Percentiles rank a stretch among this genome's conserved stretches.
phyloP scores from a whole-genome alignment of 2,329 filamentous ascomycete species.

The Penicillium fuscoglaucum region DNA sequence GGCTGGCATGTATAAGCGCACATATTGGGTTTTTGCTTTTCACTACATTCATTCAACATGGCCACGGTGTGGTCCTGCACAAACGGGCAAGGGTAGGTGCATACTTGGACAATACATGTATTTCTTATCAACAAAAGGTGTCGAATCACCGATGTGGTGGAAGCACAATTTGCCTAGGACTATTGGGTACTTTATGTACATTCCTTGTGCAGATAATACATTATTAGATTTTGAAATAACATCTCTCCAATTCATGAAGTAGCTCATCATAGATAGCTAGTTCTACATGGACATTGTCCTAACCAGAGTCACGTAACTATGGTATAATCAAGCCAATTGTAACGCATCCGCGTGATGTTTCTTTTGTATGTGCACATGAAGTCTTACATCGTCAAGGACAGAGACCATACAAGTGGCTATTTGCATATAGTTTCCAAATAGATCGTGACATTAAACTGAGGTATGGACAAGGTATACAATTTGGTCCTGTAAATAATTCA shows the following conservation, averaged over 20 bases:
- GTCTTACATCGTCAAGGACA: neutral
- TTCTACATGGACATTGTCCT: neutral
- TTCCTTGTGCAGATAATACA: neutral
- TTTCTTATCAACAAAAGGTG: neutral
- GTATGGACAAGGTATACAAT: constrained; percentile 7
- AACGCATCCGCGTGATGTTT: too few species aligned
- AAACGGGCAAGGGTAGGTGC: neutral
- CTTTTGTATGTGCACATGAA: neutral
- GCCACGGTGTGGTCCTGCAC: neutral
- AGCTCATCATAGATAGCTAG: neutral
- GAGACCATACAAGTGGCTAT: neutral
- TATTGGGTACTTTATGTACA: neutral
- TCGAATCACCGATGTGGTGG: neutral
- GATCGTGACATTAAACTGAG: neutral
- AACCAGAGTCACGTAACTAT: neutral
- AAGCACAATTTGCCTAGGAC: neutral
- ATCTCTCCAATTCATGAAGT: neutral
- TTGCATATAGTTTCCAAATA: neutral
- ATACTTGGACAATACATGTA: neutral
- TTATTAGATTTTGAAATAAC: neutral
- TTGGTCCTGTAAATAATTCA: constrained; percentile 3
- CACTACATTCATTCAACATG: neutral
- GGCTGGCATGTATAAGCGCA: neutral
- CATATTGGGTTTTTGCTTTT: neutral
- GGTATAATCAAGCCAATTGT: neutral